phyloP scores from a whole-genome alignment of 148 eudicot species.

The Rhododendron vialii region DNA sequence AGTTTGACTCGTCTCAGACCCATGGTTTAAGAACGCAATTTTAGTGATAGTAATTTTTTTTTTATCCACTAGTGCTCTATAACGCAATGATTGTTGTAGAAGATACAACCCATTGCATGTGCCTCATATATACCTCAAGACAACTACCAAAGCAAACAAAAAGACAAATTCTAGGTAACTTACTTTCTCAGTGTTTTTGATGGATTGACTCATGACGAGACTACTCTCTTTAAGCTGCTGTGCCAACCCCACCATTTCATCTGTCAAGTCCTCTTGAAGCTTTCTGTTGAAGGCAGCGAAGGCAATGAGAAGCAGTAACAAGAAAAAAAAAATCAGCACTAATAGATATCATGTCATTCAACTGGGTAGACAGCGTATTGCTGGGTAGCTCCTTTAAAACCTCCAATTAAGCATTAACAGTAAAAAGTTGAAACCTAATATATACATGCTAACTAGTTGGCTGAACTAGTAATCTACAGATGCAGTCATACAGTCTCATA shows the following conservation, averaged over 20 bases:
- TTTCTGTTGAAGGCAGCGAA: constrained; percentile 41
- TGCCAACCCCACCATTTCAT: constrained; percentile 93
- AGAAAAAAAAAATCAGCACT: neutral
- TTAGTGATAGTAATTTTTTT: neutral
- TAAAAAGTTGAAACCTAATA: neutral
- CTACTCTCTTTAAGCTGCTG: constrained; percentile 85
- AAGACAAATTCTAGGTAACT: constrained; percentile 10
- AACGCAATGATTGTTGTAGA: neutral
- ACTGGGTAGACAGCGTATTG: neutral
- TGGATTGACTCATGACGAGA: constrained; percentile 71
- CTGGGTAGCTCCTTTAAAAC: neutral
- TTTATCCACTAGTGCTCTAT: neutral
- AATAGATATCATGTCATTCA: neutral
- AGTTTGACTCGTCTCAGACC: neutral
- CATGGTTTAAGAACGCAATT: neutral
- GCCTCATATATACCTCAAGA: neutral
- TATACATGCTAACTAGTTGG: neutral
- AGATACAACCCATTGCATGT: neutral
- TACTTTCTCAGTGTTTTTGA: constrained; percentile 84
- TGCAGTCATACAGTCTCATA: neutral
- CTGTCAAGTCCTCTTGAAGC: constrained; percentile 97
- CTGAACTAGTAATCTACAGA: neutral
- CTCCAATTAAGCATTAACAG: neutral
- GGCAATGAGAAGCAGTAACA: constrained; percentile 9
- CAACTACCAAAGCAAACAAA: neutral